Conservation (phyloP, 495 filamentous ascomycete species). For the Hyphodiscus hymeniophilus region DNA sequence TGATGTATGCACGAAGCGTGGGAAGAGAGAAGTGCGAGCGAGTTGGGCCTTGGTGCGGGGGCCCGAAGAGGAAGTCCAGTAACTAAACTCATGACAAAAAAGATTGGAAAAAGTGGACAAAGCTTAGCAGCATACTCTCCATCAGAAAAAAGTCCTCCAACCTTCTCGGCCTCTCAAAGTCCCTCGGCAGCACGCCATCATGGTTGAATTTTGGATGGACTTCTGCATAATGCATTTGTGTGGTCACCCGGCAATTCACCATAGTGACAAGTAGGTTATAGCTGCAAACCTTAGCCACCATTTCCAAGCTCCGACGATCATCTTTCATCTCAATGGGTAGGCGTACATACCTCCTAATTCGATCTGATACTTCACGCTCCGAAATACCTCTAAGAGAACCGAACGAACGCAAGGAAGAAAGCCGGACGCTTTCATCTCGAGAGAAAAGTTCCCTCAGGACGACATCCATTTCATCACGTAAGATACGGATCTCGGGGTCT, state of each 20-base stretch:
- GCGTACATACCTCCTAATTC: too few species aligned
- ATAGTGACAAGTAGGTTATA: constrained; percentile 6
- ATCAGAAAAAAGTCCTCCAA: constrained; percentile 2
- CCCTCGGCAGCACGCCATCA: constrained; percentile 4
- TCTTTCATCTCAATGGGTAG: too few species aligned
- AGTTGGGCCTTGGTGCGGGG: not conserved
- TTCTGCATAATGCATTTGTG: constrained; percentile 1
- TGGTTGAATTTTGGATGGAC: constrained; percentile 9
- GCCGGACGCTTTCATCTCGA: not conserved
- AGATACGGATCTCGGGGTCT: not conserved
- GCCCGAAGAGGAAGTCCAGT: not conserved
- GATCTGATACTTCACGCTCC: too few species aligned
- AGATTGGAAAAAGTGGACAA: too few species aligned
- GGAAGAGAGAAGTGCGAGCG: not conserved
- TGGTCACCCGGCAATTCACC: constrained; percentile 1
- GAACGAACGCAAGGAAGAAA: not conserved
- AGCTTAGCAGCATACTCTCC: constrained; percentile 12
- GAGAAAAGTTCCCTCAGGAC: not conserved
- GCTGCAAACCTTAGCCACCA: too few species aligned
- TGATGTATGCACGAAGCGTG: too few species aligned
- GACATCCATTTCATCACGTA: too few species aligned
- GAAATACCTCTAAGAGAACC: not conserved
- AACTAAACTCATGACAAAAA: too few species aligned
- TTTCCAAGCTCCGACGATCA: too few species aligned
- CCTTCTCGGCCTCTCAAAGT: constrained; percentile 7